Evolutionary conservation across 192 early-diverging fungal genomes (phyloP), one percentile per base, ranked within the genome.

Genomic region (Thoreauomyces humboldtii): DNA sequence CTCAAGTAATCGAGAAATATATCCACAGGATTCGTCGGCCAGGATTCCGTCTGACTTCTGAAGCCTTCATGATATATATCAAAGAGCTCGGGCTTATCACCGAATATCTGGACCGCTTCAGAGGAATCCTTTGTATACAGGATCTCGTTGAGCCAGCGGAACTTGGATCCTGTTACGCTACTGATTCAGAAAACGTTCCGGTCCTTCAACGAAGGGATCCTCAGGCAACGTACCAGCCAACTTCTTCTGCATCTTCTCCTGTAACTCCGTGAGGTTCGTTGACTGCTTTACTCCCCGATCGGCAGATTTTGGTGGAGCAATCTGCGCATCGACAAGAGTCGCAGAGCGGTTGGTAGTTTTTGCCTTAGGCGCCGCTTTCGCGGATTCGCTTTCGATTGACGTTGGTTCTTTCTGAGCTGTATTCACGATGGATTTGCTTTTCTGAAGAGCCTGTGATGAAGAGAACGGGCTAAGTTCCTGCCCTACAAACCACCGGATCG

Each of bases 61-160:
- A 98, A 99, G 0, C 96, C 96, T 61, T 85, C 79, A 72, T 99
- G 96, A 65, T 99, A 99, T 78, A 94, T 89, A 34, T 90, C 87
- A 81, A 97, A 99, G n/a, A 92, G 73, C 56, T 89, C 87, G 0
- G 94, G 93, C 37, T 93, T 86, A 38, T 88, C 73, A 61, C 86
- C 82, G 62, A 98, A 92, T 32, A 96, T 73, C 12, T 80, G 63
- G 56, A 87, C 88, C 0, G 92, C 86, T 14, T 89, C 81, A 22
- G 84, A 72, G 32, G 92, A 89, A 0, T 81, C 81, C 15, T 89
- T 87, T 12, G 94, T 98, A 73, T 99, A 99, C 27, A 99, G 83
- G 38, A 89, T 70, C 74, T 99, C 97, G 75, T 99, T 99, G 68
- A 99, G 80, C 89, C 91, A 94, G 7, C 80, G 72, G 57, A 83